phyloP scores from a whole-genome alignment of 2,329 filamentous ascomycete species.

The Aureobasidium sp. region DNA sequence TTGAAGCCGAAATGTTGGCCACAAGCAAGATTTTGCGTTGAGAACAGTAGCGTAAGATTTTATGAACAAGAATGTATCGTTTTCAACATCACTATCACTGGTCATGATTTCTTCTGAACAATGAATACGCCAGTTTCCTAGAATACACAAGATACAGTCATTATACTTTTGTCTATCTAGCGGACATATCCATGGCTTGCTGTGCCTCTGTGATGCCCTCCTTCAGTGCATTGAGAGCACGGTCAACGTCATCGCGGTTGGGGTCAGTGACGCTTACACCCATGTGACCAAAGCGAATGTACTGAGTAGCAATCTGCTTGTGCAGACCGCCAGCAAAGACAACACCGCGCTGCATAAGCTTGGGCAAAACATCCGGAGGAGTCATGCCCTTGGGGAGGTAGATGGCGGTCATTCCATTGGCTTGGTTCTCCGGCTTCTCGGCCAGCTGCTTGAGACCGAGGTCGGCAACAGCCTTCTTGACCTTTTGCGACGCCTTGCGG shows the following conservation, averaged over 20 bases:
- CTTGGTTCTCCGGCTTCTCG: slow-evolving; percentile 77
- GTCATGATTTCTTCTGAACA: neutral
- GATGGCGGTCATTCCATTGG: slow-evolving; percentile 96
- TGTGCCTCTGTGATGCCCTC: slow-evolving; percentile 61
- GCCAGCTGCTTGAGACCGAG: slow-evolving; percentile 85
- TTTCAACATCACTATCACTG: neutral
- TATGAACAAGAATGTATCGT: neutral
- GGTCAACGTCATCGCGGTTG: slow-evolving; percentile 71
- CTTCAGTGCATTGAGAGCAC: slow-evolving; percentile 70
- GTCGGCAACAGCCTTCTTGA: slow-evolving; percentile 74
- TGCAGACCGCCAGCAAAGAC: slow-evolving; percentile 93
- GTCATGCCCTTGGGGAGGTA: slow-evolving; percentile 81
- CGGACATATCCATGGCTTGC: neutral
- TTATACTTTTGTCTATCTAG: slow-evolving; percentile 1
- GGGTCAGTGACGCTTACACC: slow-evolving; percentile 84
- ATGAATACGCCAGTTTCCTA: neutral
- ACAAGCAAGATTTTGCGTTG: neutral
- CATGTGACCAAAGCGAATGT: slow-evolving; percentile 97
- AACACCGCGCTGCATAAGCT: slow-evolving; percentile 75
- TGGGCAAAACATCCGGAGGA: slow-evolving; percentile 75
- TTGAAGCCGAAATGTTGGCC: neutral
- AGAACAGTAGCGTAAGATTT: neutral
- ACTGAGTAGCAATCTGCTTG: slow-evolving; percentile 88
- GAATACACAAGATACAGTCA: neutral
- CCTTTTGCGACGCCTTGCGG: slow-evolving; percentile 66